Evolutionary conservation across 1,139 yeast genomes (phyloP).

Genomic region (Kodamaea fungicola): DNA sequence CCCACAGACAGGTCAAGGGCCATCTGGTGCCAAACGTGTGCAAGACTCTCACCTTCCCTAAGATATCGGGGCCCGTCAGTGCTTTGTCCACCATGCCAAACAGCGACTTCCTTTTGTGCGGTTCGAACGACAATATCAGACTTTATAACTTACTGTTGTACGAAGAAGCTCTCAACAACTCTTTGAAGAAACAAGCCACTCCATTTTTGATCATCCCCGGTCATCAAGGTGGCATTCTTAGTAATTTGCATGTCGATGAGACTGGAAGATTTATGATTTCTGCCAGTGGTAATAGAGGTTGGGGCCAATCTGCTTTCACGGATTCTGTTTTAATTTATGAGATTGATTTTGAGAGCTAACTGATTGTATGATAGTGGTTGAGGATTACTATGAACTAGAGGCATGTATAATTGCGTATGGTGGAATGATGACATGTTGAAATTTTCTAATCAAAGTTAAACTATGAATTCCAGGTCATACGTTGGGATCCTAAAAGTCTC

Average conservation of each 20-base stretch:
- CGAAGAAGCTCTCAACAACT: slow-evolving; percentile 25
- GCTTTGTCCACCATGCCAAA: slow-evolving; percentile 81
- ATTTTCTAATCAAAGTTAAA: too few species aligned
- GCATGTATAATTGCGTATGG: too few species aligned
- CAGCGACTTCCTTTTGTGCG: slow-evolving; percentile 74
- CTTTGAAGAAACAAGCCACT: slow-evolving; percentile 40
- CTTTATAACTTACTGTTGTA: slow-evolving; percentile 69
- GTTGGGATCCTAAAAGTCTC: too few species aligned
- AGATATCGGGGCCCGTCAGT: slow-evolving; percentile 89
- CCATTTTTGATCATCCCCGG: slow-evolving; percentile 65
- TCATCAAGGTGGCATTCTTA: slow-evolving; percentile 55
- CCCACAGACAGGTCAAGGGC: slow-evolving; percentile 27
- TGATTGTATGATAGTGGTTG: neutral
- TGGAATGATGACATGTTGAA: too few species aligned
- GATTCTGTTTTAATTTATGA: slow-evolving; percentile 83
- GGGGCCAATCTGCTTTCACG: slow-evolving; percentile 77
- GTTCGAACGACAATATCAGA: slow-evolving; percentile 86
- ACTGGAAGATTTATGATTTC: slow-evolving; percentile 85
- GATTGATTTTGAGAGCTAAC: slow-evolving; percentile 27
- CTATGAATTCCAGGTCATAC: too few species aligned
- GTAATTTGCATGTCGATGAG: slow-evolving; percentile 71
- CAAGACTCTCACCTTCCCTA: slow-evolving; percentile 69
- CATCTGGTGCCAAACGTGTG: slow-evolving; percentile 46
- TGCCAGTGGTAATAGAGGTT: slow-evolving; percentile 93
- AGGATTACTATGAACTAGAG: too few species aligned